Evolutionary conservation across 805 yeast genomes (phyloP), one percentile per base, ranked within the genome.

Genomic region (Ogataea parapolymorpha): DNA sequence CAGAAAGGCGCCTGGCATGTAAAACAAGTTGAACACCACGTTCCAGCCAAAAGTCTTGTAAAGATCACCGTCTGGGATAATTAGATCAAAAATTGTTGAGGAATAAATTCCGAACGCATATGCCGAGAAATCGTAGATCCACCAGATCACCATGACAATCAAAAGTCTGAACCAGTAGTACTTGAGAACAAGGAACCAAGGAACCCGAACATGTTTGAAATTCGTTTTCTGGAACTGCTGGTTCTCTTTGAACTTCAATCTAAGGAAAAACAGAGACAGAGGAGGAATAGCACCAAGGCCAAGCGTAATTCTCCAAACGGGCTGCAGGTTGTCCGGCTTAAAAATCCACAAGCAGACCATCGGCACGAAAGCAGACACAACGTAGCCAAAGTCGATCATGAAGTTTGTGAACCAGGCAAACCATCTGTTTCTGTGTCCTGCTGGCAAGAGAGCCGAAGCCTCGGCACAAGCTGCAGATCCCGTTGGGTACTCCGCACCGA

Each of bases 401-500:
- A 77, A 73, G 62, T 89, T 85, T 30, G 97, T 89, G 65, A 89
- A 90, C 85, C 89, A 80, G 41, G 81, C 75, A 58, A 90, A 89
- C 72, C 84, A 89, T 61, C 96, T 75, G 67, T 90, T 88, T 70
- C 97, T 82, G 45, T 75, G 73, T 43, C 95, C 95, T n/a, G 79
- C 72, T 13, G 90, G 85, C 53, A 89, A 68, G 47, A 77, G 66
- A 42, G 85, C 80, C 33, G 95, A 80, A 28, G 95, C 93, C 64
- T 90, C 97, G 22, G 96, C 89, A 52, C 95, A 87, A 26, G 95
- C 95, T 14, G 90, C 91, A 7, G 95, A 83, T 32, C 96, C 90
- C 11, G 95, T 83, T 34, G 96, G 96, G 59, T 90, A 90, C 66
- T 90, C 98, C 36, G 95, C 90, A 54, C 98, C 98, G 53, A 91